Conservation (phyloP, 257 asterid species). For the Solanum appendiculatum region DNA sequence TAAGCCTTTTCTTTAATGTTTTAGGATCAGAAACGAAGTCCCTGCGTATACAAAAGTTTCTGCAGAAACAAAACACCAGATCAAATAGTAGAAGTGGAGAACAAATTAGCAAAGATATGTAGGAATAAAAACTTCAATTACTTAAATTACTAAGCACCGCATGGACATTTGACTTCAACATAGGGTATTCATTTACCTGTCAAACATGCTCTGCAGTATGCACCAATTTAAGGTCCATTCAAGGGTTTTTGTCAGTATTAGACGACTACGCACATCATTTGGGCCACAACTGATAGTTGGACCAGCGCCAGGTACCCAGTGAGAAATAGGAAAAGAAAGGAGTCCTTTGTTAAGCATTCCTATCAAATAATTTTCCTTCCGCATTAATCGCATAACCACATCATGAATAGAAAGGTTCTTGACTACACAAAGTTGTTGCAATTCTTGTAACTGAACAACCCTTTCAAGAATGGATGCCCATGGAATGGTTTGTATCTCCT, state of each 20-base stretch:
- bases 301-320: slow-evolving; percentile 84
- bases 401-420: slow-evolving; percentile 88
- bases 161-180: neutral
- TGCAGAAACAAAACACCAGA: slow-evolving; percentile 23
- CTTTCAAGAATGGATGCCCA: slow-evolving; percentile 90
- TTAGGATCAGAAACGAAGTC: slow-evolving; percentile 78
- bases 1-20: slow-evolving; percentile 77
- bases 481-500: slow-evolving; percentile 85
- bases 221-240: slow-evolving; percentile 98
- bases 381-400: slow-evolving; percentile 85
- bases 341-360: slow-evolving; percentile 98
- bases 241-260: slow-evolving; percentile 77
- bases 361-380: slow-evolving; percentile 93
- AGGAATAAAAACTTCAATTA: neutral
- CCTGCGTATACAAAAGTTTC: slow-evolving; percentile 68
- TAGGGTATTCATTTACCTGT: slow-evolving; percentile 37
- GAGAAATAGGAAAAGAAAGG: slow-evolving; percentile 77
- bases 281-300: slow-evolving; percentile 37
- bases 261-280: slow-evolving; percentile 39
- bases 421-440: slow-evolving; percentile 66
- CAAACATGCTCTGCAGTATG: slow-evolving; percentile 94
- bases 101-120: neutral
- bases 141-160: neutral
- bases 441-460: slow-evolving; percentile 54
- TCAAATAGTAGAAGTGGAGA: neutral